Evolutionary conservation across 805 yeast species (phyloP), one percentile per base, ranked within the genome.

Genomic region (Maudiozyma pseudohumilis): DNA sequence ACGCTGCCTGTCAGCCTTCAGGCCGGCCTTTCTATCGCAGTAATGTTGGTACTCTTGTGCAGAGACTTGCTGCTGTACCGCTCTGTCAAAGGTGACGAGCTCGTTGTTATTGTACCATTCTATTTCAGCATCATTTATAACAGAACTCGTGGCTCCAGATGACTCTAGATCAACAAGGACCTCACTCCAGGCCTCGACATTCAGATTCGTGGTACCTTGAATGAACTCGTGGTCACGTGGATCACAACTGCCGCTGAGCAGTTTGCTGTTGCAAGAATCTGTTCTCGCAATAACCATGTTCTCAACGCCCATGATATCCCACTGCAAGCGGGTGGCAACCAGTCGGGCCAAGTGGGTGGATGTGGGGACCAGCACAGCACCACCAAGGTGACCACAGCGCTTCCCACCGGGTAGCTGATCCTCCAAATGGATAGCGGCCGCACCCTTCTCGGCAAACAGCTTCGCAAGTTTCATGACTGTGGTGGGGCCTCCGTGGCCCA

Each of bases 401-500:
- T 76, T 76, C 32, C 80, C 77, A 27, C 82, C 82, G 41, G 73
- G 78, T 29, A 75, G 58, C 52, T 75, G 79, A 52, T 76, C 82
- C 44, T 76, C 82, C 19, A 74, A 56, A 51, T 76, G 82, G 34
- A 76, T 70, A n/a, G 73, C 80, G 2, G 80, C 75, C 3, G 82
- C 80, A 18, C 82, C 82, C 16, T 65, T 64, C 52, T 75, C 81
- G n/a, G 77, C 80, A 60, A 76, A 76, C 35, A 74, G 52, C 49
- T 77, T 76, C 18, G 81, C 78, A 39, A 75, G 56, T 49, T 76
- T 76, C 82, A 76, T 75, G 3, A 75, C 77, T 0, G 80, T 66
- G 3, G 75, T 70, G 11, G 68, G 56, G 10, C 80, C 79, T 15
- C 82, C 82, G 50, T 74, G 80, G 3, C 82, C 82, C 47, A 78